Percentiles rank a stretch among this genome's conserved stretches.
Conservation (phyloP, 2,329 filamentous ascomycete species). For the Fusarium globosum region DNA sequence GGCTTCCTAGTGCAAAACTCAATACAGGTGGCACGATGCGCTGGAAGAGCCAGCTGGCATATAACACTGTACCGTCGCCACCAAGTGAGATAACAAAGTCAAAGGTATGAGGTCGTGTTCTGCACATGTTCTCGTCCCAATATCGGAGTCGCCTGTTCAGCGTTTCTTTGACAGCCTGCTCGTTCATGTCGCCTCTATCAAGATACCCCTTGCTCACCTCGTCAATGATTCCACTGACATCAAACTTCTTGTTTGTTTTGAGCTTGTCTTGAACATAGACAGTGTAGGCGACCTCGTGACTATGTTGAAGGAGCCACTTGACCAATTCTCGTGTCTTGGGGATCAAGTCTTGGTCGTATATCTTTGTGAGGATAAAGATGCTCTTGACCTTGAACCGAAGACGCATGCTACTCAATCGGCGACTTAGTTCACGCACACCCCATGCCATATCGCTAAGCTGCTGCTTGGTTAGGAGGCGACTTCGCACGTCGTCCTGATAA, state of each 20-base stretch:
- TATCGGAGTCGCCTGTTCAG: slow-evolving; percentile 72
- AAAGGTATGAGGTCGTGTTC: slow-evolving; percentile 82
- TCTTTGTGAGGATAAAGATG: slow-evolving; percentile 91
- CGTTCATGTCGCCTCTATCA: slow-evolving; percentile 49
- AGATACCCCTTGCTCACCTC: slow-evolving; percentile 64
- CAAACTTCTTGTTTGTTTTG: slow-evolving; percentile 76
- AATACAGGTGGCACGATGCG: slow-evolving; percentile 92
- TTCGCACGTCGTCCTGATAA: slow-evolving; percentile 57
- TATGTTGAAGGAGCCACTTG: slow-evolving; percentile 81
- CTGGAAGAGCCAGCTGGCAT: slow-evolving; percentile 97
- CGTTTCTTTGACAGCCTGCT: slow-evolving; percentile 49
- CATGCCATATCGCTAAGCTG: slow-evolving; percentile 97
- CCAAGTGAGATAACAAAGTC: slow-evolving; percentile 94
- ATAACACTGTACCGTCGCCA: slow-evolving; percentile 96
- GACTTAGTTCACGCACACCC: slow-evolving; percentile 90
- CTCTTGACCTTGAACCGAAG: slow-evolving; percentile 84
- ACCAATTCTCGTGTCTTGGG: slow-evolving; percentile 80
- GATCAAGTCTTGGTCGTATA: slow-evolving; percentile 85
- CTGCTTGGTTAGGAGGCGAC: slow-evolving; percentile 90
- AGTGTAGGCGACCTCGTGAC: slow-evolving; percentile 74
- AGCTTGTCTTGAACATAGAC: slow-evolving; percentile 88
- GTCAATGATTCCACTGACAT: slow-evolving; percentile 73
- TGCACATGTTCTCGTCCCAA: slow-evolving; percentile 86
- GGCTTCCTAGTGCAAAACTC: slow-evolving; percentile 88
- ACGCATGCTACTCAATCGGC: slow-evolving; percentile 84